Base-by-base conservation (phyloP, 768 basidiomycete genomes). In the Suillus tomentosus region DNA sequence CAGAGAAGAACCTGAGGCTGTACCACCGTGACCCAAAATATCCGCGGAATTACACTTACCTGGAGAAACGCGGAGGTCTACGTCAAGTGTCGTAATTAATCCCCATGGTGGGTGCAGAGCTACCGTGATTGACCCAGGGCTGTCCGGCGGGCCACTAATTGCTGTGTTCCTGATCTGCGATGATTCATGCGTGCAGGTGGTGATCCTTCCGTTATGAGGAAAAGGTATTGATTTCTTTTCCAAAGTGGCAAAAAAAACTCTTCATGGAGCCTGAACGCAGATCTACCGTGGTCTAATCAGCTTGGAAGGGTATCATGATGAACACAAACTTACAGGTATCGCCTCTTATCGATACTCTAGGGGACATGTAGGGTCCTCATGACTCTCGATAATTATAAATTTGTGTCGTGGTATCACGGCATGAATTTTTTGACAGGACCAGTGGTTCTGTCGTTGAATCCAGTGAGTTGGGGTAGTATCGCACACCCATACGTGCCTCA, bases 151-250 rank as follows among this genome's bases (percentile, higher is more conserved):
- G 36, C 19, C 11, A n/a, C 19, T 11, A 54, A 9, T 19, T 17
- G 53, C 53, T n/a, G 31, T 54, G 53, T 19, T 31, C 34, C 10
- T 54, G 53, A 54, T 54, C 34, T 53, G 51, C 53, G 53, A 54
- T n/a, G 11, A 54, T 54, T 7, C 34, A 54, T 31, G 53, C 19
- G 19, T 19, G 5, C 31, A 37, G 36, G 2, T 37, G 1, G 34
- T 43, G 43, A 31, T 53, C 51, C 51, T 54, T 54, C 34, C 53
- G 53, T 2, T 11, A 54, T 17, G 11, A 13, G 11, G 5, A 31
- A 19, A 54, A 54, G 53, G 34, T n/a, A 54, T 19, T n/a, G 19
- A n/a, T 36, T 36, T 54, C 19, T 2, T 34, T 54, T 31, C 51
- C 17, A 9, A 22, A 14, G 5, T 13, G 45, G 13, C 1, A 31